Conservation (phyloP, 495 filamentous ascomycete genomes). For the Penicillium ucsense region DNA sequence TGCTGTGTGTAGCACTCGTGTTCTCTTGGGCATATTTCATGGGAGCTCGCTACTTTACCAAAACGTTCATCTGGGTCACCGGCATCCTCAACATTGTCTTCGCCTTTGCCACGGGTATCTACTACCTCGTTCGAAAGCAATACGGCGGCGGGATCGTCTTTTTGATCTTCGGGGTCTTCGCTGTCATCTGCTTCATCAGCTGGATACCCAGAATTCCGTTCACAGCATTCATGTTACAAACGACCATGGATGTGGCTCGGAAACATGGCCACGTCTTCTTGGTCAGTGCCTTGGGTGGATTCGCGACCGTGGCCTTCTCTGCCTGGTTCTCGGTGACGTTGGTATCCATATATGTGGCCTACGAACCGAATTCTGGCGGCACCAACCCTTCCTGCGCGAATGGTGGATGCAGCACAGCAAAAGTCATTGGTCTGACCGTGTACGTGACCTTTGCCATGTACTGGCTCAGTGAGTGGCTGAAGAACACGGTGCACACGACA, state of each 20-base stretch:
- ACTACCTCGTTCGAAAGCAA: constrained; percentile 56
- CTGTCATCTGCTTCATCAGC: constrained; percentile 66
- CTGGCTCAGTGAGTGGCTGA: constrained; percentile 87
- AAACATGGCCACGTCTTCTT: constrained; percentile 77
- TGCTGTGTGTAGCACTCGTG: constrained; percentile 59
- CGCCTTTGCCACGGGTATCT: constrained; percentile 58
- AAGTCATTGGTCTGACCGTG: constrained; percentile 73
- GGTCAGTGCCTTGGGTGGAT: constrained; percentile 69
- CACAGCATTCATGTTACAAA: constrained; percentile 81
- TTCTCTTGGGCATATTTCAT: constrained; percentile 70
- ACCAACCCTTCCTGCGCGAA: constrained; percentile 57
- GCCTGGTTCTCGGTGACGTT: constrained; percentile 55
- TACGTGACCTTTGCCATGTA: constrained; percentile 86
- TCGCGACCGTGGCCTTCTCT: constrained; percentile 62
- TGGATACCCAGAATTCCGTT: constrained; percentile 89
- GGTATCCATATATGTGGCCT: constrained; percentile 68
- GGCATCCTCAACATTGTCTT: constrained; percentile 59
- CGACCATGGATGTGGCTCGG: constrained; percentile 76
- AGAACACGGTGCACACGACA: constrained; percentile 83
- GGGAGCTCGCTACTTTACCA: constrained; percentile 70
- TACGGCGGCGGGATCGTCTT: constrained; percentile 81
- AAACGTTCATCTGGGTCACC: constrained; percentile 85
- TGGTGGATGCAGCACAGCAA: constrained; percentile 62
- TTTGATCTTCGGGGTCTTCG: constrained; percentile 69
- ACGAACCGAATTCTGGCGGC: constrained; percentile 44